These are phyloP conservation scores for Pythium aquatile DNA, from an alignment of 352 stramenopile species.

Conservation along the genomic window DNA sequence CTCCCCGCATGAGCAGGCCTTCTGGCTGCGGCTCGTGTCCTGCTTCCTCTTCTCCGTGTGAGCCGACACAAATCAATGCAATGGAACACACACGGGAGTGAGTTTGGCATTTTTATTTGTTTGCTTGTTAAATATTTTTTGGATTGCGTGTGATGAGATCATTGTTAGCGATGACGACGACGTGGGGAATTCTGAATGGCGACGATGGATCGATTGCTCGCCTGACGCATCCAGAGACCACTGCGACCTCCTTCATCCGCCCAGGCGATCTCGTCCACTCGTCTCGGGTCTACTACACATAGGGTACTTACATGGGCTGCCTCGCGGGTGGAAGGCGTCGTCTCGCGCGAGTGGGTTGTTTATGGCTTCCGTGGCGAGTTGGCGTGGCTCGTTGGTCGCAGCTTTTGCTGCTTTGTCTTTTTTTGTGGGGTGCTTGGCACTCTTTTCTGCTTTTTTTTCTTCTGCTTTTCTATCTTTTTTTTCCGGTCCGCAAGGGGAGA, in stretches of 20 bases:
- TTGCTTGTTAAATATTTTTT: conserved; percentile 32
- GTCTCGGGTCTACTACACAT: conserved; percentile 2
- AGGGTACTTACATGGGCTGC: conserved; percentile 4
- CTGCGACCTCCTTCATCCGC: neutral
- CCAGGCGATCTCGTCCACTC: neutral
- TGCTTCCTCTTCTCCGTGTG: conserved; percentile 32
- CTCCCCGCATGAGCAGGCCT: conserved; percentile 21
- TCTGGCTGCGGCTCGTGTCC: conserved; percentile 26
- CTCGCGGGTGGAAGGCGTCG: neutral
- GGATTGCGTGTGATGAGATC: conserved; percentile 3
- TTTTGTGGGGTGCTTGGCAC: conserved; percentile 21
- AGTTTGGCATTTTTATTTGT: neutral
- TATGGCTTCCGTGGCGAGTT: neutral
- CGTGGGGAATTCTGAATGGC: neutral
- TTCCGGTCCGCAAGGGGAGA: conserved; percentile 25
- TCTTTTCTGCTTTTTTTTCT: conserved; percentile 29
- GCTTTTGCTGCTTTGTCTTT: conserved; percentile 25
- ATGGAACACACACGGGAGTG: neutral
- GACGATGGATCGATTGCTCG: neutral
- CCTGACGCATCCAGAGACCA: too few species aligned
- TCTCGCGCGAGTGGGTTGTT: neutral
- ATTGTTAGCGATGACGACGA: neutral
- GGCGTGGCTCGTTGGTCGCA: neutral
- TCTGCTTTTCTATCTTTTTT: conserved; percentile 37
- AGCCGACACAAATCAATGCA: neutral